phyloP scores from a whole-genome alignment of 164 flowering plant species.

The Annona cherimola region DNA sequence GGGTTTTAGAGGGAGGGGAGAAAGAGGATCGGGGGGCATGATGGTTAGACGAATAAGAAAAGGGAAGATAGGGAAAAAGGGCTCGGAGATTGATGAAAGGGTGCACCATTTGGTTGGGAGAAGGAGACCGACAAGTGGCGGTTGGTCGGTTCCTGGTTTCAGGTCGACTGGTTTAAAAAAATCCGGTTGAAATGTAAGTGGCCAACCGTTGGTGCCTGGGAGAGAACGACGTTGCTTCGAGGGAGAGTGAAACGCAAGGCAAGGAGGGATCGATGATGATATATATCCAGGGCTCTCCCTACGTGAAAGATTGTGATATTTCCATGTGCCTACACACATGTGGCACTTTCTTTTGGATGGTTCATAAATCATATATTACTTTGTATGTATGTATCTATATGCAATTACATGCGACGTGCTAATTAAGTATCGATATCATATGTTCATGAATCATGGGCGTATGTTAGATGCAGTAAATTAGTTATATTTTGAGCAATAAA shows the following conservation, averaged over 20 bases:
- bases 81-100: conserved; percentile 13
- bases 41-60: conserved; percentile 18
- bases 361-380: no score
- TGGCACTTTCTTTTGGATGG: no score
- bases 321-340: no score
- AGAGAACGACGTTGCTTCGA: conserved; percentile 32
- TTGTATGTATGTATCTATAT: no score
- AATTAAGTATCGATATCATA: no score
- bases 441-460: no score
- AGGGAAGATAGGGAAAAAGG: conserved; percentile 13
- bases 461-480: no score
- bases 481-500: no score
- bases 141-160: conserved; percentile 24
- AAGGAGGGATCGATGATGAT: neutral
- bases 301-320: no score
- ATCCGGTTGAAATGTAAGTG: conserved; percentile 21
- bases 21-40: neutral
- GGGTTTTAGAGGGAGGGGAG: neutral
- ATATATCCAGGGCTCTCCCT: neutral
- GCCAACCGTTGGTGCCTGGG: conserved; percentile 38
- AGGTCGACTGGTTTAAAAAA: conserved; percentile 6
- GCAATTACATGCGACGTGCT: no score
- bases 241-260: conserved; percentile 24
- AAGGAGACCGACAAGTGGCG: conserved; percentile 24
- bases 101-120: conserved; percentile 5